Percentiles rank a stretch among this genome's conserved stretches.
These are phyloP conservation scores for Mallotus nudiflorus DNA, from an alignment of 345 rosid species.

Conservation along the genomic window DNA sequence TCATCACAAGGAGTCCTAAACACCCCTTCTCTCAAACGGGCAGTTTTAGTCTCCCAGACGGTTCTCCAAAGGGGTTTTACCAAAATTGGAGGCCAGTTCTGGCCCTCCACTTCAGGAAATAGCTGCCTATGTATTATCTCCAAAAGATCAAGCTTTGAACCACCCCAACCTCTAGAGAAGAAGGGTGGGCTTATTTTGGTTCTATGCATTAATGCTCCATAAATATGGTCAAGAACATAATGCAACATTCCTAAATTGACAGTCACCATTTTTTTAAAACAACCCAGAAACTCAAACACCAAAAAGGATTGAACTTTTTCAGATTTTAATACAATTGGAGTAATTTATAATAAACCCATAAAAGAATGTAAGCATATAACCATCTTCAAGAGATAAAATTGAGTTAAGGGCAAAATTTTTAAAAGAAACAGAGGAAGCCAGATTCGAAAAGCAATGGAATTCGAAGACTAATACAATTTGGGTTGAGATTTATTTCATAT, in stretches of 20 bases:
- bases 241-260: slow-evolving; percentile 89
- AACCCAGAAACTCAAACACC: slow-evolving; percentile 13
- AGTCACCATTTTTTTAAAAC: slow-evolving; percentile 56
- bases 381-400: not conserved
- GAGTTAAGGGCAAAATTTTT: not conserved
- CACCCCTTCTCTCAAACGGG: slow-evolving; percentile 80
- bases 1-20: slow-evolving; percentile 84
- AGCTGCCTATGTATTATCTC: slow-evolving; percentile 73
- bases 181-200: slow-evolving; percentile 76
- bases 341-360: slow-evolving; percentile 20
- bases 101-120: slow-evolving; percentile 69
- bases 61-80: slow-evolving; percentile 84
- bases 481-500: too few species aligned
- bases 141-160: slow-evolving; percentile 75
- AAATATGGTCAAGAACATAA: slow-evolving; percentile 80
- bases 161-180: slow-evolving; percentile 97
- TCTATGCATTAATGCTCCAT: slow-evolving; percentile 93
- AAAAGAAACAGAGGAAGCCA: not conserved
- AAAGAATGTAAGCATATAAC: not conserved
- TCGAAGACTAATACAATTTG: not conserved
- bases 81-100: slow-evolving; percentile 70
- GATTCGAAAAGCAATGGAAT: not conserved
- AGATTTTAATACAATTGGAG: not conserved
- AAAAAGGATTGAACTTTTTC: slow-evolving; percentile 1
- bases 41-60: slow-evolving; percentile 77